Evolutionary conservation across 129 eudicot species (phyloP).

Genomic region (Flaveria linearis): DNA sequence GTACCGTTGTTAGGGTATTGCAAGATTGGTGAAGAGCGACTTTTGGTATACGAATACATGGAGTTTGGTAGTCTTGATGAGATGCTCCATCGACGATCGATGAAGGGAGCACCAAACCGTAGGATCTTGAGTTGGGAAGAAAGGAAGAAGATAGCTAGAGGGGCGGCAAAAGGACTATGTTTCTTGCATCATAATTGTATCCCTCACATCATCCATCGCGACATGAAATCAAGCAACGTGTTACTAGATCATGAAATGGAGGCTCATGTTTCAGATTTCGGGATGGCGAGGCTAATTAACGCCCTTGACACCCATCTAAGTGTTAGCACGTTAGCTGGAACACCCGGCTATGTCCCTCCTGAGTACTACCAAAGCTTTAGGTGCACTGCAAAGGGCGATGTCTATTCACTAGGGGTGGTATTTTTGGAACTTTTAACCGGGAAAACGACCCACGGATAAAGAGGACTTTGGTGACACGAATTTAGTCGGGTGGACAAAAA

Average conservation of each 20-base stretch:
- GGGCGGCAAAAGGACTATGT: slow-evolving; percentile 78
- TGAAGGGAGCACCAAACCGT: slow-evolving; percentile 32
- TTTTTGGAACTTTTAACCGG: slow-evolving; percentile 71
- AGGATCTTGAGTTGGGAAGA: slow-evolving; percentile 62
- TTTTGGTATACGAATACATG: slow-evolving; percentile 82
- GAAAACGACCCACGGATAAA: slow-evolving; percentile 84
- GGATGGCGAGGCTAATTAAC: slow-evolving; percentile 86
- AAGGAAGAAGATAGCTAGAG: slow-evolving; percentile 74
- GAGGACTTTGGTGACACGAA: slow-evolving; percentile 94
- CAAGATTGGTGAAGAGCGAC: slow-evolving; percentile 77
- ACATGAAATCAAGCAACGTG: slow-evolving; percentile 91
- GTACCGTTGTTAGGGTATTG: slow-evolving; percentile 81
- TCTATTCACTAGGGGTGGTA: slow-evolving; percentile 77
- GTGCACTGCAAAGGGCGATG: slow-evolving; percentile 91
- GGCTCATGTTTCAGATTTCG: slow-evolving; percentile 84
- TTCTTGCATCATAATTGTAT: slow-evolving; percentile 85
- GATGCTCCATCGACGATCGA: slow-evolving; percentile 66
- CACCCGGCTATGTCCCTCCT: slow-evolving; percentile 90
- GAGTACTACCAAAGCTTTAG: slow-evolving; percentile 91
- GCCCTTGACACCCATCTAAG: slow-evolving; percentile 87
- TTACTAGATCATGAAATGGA: slow-evolving; percentile 78
- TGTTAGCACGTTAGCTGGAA: slow-evolving; percentile 81
- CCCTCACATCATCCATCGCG: slow-evolving; percentile 87
- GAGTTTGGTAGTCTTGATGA: slow-evolving; percentile 82
- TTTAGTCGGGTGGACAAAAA: slow-evolving; percentile 86